Base-by-base conservation (phyloP, 2,329 filamentous ascomycete species). In the Pezicula radicicola region DNA sequence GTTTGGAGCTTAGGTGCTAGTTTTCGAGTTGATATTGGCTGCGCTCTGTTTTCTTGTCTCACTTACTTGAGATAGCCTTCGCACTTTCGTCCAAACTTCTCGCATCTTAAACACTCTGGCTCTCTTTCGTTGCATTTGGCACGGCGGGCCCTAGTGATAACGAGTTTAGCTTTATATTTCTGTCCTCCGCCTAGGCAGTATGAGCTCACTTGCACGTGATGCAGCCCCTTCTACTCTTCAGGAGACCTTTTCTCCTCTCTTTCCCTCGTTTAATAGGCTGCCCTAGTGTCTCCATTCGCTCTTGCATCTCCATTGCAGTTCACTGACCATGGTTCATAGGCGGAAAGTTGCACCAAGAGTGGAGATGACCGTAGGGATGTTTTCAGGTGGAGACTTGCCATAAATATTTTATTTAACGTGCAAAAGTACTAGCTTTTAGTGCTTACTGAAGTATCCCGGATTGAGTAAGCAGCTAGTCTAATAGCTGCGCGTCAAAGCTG, bases 41-140 rank as follows among this genome's bases (percentile, higher is more conserved):
- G 28, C 7, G 7, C 10, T 30, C 2, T 12, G 28, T 30, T 30
- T 30, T 30, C 7, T 30, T 9, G 28, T 30, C 10, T 8, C 5
- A 5, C 21, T 39, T 49, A 36, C 8, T 18, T 21, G 4, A 16
- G 80, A 58, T 86, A 86, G 56, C 83, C 82, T 16, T 73, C 70
- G 66, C 83, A 87, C 13, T 61, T 58, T 58, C 78, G 83, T 56
- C 76, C 80, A 51, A 80, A 80, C 44, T 76, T 75, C 35, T 77
- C 68, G 59, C 82, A 85, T 63, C 82, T 78, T 10, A 74, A 72
- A 63, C 82, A 84, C 12, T 71, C 68, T 6, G 81, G 82, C 39
- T 81, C 78, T 57, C 65, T 70, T 66, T 86, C 83, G 62, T 84
- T 83, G 62, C 83, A 85, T 64, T 85, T 85, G 56, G 85, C 83